Evolutionary conservation across 169 alveolate species (phyloP), one percentile per base, ranked within the genome.

Genomic region (Plasmodium relictum): DNA sequence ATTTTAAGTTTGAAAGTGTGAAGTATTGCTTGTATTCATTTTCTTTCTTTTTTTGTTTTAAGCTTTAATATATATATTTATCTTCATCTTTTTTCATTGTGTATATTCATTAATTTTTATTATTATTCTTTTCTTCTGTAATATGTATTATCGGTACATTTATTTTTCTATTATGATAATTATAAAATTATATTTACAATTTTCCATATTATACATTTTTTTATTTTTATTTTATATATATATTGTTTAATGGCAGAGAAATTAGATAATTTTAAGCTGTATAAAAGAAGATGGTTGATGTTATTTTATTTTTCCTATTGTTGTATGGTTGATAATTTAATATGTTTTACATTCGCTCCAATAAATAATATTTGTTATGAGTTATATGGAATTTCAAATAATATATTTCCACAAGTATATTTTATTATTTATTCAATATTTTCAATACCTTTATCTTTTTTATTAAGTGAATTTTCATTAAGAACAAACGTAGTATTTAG

Each of bases 281-380:
- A 73, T 50, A 73, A 58, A 59, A 62, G 88, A 58, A 73, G 88
- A 73, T 73, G 88, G 88, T 16, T 73, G 73, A 73, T 73, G 88
- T 42, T 73, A 45, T 73, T 73, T 73, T 73, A 56, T 73, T 73
- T 73, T 58, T 73, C 88, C 61, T 73, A 58, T 31, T 73, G 88
- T 45, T 73, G 88, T 65, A 73, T 73, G 88, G 73, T 59, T 16
- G 88, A 73, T 54, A 73, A 73, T 31, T 20, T 73, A 48, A 73
- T 73, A 14, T 73, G 88, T 48, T 73, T 73, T 65, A 73, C 88
- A 39, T 73, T 73, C 41, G 72, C 88, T n/a, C 88, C 88, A 39
- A 59, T 73, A 56, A 73, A 63, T 48, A 37, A 42, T 4, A 18
- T 73, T 1, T 56, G 62, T 41, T 73, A 73, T 44, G 42, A 58